A percentile compares a stretch with the other conserved stretches of the same genome.
Evolutionary conservation across 805 yeast genomes (phyloP).

Genomic region (Metschnikowia reukaufii): DNA sequence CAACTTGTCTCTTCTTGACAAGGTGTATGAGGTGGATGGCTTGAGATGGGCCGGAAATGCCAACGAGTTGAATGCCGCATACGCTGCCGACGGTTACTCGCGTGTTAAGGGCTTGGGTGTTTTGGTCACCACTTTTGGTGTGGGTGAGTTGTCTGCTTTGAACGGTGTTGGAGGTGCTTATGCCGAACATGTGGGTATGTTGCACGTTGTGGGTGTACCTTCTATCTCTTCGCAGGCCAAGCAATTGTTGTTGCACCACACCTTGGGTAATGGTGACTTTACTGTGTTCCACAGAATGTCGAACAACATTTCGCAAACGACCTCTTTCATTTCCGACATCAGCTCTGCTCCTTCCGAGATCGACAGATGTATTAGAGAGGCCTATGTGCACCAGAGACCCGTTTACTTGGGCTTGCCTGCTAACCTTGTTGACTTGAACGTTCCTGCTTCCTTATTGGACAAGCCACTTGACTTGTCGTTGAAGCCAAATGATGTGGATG

Average conservation of each 20-base stretch:
- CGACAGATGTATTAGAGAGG: conserved; percentile 72
- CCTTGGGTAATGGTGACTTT: conserved; percentile 81
- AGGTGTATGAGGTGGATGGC: conserved; percentile 71
- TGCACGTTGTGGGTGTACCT: conserved; percentile 87
- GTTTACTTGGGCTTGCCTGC: conserved; percentile 83
- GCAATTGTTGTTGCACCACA: conserved; percentile 75
- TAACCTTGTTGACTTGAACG: conserved; percentile 66
- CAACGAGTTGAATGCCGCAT: conserved; percentile 86
- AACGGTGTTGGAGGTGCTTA: conserved; percentile 87
- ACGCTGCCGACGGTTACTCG: conserved; percentile 87
- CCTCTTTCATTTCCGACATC: conserved; percentile 63
- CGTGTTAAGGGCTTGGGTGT: conserved; percentile 76
- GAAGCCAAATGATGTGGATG: conserved; percentile 56
- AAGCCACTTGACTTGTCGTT: conserved; percentile 64
- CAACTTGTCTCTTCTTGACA: conserved; percentile 69
- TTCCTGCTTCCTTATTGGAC: conserved; percentile 56
- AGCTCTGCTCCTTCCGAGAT: conserved; percentile 66
- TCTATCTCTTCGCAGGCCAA: conserved; percentile 70
- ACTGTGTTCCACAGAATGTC: conserved; percentile 80
- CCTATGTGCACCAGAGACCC: conserved; percentile 72
- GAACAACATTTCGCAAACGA: conserved; percentile 64
- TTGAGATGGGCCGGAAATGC: conserved; percentile 90
- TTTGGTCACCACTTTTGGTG: conserved; percentile 84
- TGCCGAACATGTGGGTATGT: conserved; percentile 84
- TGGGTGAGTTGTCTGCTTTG: conserved; percentile 81